A percentile compares a stretch with the other conserved stretches of the same genome.
Conservation (phyloP, 2,329 filamentous ascomycete genomes). For the Exophiala spinifera region DNA sequence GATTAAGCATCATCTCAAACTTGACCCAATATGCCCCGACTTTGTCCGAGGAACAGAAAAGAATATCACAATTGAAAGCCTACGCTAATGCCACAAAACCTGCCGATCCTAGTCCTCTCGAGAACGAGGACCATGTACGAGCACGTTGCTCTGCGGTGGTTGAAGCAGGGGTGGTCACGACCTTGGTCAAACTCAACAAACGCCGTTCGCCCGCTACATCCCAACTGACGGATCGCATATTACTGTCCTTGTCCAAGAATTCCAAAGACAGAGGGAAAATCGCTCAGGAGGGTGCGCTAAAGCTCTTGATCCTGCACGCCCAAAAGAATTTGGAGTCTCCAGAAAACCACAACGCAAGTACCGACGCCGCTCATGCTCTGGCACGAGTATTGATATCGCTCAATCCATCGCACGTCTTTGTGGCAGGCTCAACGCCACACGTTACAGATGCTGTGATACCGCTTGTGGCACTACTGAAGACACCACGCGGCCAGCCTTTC, state of each 20-base stretch:
- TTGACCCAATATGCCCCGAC: slow-evolving; percentile 75
- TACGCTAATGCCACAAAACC: slow-evolving; percentile 84
- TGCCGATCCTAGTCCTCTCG: slow-evolving; percentile 60
- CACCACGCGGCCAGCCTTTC: slow-evolving; percentile 29
- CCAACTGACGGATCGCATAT: slow-evolving; percentile 69
- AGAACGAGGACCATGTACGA: slow-evolving; percentile 72
- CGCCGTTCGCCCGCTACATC: slow-evolving; percentile 67
- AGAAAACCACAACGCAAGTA: slow-evolving; percentile 34
- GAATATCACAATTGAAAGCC: slow-evolving; percentile 85
- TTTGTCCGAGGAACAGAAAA: slow-evolving; percentile 85
- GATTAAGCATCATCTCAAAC: slow-evolving; percentile 80
- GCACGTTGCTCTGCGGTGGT: slow-evolving; percentile 75
- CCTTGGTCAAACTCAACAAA: slow-evolving; percentile 73
- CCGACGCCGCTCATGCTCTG: slow-evolving; percentile 71
- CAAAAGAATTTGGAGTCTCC: slow-evolving; percentile 24
- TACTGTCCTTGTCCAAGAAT: slow-evolving; percentile 74
- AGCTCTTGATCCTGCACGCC: slow-evolving; percentile 72
- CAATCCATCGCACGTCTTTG: slow-evolving; percentile 81
- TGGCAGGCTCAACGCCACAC: slow-evolving; percentile 67
- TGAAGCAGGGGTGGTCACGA: slow-evolving; percentile 70
- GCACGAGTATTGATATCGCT: slow-evolving; percentile 83
- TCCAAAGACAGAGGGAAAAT: slow-evolving; percentile 71
- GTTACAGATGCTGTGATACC: slow-evolving; percentile 78
- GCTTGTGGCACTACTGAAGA: slow-evolving; percentile 68
- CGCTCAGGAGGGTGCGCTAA: slow-evolving; percentile 90